Conservation (phyloP, 495 filamentous ascomycete species). For the Xylaria cubensis region DNA sequence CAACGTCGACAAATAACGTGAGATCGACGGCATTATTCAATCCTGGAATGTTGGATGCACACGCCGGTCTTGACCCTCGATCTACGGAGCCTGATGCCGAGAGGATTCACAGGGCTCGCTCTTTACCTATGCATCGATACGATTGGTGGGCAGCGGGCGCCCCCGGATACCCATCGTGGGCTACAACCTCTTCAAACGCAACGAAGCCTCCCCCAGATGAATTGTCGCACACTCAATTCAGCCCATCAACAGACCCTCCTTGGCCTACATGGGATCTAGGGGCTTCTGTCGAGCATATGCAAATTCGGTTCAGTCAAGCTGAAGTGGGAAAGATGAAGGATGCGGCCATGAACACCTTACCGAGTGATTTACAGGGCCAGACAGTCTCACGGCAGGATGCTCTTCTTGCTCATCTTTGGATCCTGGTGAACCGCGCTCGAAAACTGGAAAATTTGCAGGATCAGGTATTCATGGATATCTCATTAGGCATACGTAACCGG, state of each 20-base stretch:
- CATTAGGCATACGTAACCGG: constrained; percentile 43
- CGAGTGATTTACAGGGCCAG: constrained; percentile 30
- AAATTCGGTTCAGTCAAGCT: constrained; percentile 43
- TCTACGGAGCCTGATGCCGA: constrained; percentile 32
- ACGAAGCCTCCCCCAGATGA: constrained; percentile 33
- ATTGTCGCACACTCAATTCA: constrained; percentile 27
- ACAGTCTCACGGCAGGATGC: constrained; percentile 47
- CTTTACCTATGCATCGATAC: constrained; percentile 46
- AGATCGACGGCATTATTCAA: constrained; percentile 39
- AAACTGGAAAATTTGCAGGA: constrained; percentile 32
- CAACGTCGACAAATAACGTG: neutral
- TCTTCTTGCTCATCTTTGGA: constrained; percentile 49
- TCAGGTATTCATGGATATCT: constrained; percentile 42
- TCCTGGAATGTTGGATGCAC: constrained; percentile 40
- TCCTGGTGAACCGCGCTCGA: constrained; percentile 45
- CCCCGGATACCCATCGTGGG: constrained; percentile 38
- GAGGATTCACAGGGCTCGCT: constrained; percentile 34
- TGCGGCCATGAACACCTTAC: constrained; percentile 34
- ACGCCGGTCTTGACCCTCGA: constrained; percentile 38
- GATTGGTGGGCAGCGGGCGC: constrained; percentile 42
- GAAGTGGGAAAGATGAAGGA: constrained; percentile 34
- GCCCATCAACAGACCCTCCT: constrained; percentile 41
- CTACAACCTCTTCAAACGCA: constrained; percentile 30
- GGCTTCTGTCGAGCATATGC: constrained; percentile 36
- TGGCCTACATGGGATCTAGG: constrained; percentile 46